A percentile compares a stretch with the other conserved stretches of the same genome.
phyloP scores from a whole-genome alignment of 2,329 filamentous ascomycete genomes.

The Aspergillus novofumigatus region DNA sequence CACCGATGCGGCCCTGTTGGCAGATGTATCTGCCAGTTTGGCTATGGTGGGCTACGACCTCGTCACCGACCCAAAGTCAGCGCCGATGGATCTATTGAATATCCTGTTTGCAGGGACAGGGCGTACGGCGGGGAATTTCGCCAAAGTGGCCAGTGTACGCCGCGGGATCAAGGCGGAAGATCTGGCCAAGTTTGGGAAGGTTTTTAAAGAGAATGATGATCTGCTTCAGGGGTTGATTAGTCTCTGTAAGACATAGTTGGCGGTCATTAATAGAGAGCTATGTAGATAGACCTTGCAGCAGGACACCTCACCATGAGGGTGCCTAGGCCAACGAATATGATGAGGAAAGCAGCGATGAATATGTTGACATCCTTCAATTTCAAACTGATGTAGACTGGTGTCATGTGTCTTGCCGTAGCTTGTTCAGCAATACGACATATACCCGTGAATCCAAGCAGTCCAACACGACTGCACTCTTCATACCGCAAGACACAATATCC shows the following conservation, averaged over 20 bases:
- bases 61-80: constrained; percentile 8
- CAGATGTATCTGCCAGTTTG: constrained; percentile 3
- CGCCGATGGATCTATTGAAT: background rate
- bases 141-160: background rate
- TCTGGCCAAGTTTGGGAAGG: constrained; percentile 1
- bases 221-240: background rate
- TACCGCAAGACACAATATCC: too few species aligned
- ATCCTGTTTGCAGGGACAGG: constrained; percentile 1
- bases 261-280: too few species aligned
- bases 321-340: too few species aligned
- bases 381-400: too few species aligned
- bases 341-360: too few species aligned
- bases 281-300: too few species aligned
- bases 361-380: too few species aligned
- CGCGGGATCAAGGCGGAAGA: constrained; percentile 1
- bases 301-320: too few species aligned
- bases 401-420: too few species aligned
- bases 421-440: too few species aligned
- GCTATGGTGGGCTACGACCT: constrained; percentile 10
- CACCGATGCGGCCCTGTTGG: constrained; percentile 3
- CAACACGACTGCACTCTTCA: too few species aligned
- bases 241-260: background rate
- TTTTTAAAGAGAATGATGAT: constrained; percentile 6
- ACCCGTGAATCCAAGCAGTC: too few species aligned
- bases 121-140: background rate